Percentiles rank a stretch among this genome's conserved stretches.
phyloP scores from a whole-genome alignment of 164 flowering plant genomes.

The Nymphaea colorata region DNA sequence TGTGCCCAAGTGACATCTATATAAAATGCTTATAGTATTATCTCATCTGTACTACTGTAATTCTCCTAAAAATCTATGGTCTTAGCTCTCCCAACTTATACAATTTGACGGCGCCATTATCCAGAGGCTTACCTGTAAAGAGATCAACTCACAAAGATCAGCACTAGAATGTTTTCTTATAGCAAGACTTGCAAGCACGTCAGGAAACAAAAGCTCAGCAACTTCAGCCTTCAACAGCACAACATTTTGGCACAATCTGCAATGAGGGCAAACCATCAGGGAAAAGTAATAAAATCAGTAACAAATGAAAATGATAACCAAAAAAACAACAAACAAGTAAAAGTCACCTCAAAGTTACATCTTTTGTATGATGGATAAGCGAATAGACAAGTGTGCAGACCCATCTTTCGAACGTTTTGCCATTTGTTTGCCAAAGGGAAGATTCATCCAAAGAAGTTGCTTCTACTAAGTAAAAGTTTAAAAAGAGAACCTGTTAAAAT shows the following conservation, averaged over 20 bases:
- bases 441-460: constrained; percentile 42
- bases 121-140: constrained; percentile 45
- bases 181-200: constrained; percentile 60
- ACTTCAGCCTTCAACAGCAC: constrained; percentile 75
- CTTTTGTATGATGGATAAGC: constrained; percentile 54
- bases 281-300: not conserved
- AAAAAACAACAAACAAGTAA: not conserved
- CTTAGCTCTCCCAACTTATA: too few relatives aligned
- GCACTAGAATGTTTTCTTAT: constrained; percentile 33
- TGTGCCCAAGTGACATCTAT: too few relatives aligned
- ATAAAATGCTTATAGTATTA: too few relatives aligned
- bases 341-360: constrained; percentile 55
- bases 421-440: constrained; percentile 55
- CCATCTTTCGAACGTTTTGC: constrained; percentile 78
- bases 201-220: constrained; percentile 80
- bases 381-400: constrained; percentile 69
- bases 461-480: constrained; percentile 28
- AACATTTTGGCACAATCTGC: constrained; percentile 87
- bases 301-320: not conserved
- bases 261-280: constrained; percentile 4
- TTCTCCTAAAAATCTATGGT: too few relatives aligned
- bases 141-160: constrained; percentile 48
- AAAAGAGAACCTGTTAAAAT: not conserved
- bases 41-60: too few relatives aligned
- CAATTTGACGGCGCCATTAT: too few relatives aligned